phyloP scores from a whole-genome alignment of 805 yeast species.

The Lachancea waltii region DNA sequence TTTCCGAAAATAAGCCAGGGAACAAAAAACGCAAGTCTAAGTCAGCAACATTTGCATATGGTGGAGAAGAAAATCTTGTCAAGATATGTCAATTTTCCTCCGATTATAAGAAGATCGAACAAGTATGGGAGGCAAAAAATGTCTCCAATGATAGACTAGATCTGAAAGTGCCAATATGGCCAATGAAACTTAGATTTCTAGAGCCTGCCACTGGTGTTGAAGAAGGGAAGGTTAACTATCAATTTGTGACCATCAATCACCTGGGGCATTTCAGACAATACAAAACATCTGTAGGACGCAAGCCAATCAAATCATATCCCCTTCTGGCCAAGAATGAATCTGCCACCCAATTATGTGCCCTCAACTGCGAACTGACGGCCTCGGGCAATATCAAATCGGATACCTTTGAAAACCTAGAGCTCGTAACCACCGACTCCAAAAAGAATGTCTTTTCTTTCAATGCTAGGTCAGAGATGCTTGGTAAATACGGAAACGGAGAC shows the following conservation, averaged over 20 bases:
- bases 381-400: slow-evolving; percentile 19
- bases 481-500: slow-evolving; percentile 70
- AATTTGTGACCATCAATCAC: slow-evolving; percentile 57
- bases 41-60: slow-evolving; percentile 53
- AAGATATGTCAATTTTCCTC: slow-evolving; percentile 25
- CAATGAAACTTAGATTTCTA: slow-evolving; percentile 45
- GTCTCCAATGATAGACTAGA: slow-evolving; percentile 77
- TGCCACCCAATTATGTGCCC: slow-evolving; percentile 17
- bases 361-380: slow-evolving; percentile 13
- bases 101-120: slow-evolving; percentile 24
- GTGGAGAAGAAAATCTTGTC: slow-evolving; percentile 70
- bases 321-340: slow-evolving; percentile 28
- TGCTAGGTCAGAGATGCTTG: slow-evolving; percentile 47
- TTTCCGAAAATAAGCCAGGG: slow-evolving; percentile 2
- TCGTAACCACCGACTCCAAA: slow-evolving; percentile 70
- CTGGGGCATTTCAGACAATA: slow-evolving; percentile 58
- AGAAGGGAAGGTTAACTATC: slow-evolving; percentile 30
- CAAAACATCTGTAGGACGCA: slow-evolving; percentile 58
- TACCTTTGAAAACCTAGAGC: slow-evolving; percentile 31
- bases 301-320: slow-evolving; percentile 46
- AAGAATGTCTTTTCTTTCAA: slow-evolving; percentile 54
- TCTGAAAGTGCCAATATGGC: slow-evolving; percentile 77
- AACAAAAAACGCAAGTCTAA: slow-evolving; percentile 22
- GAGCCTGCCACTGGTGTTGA: slow-evolving; percentile 34
- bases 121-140: slow-evolving; percentile 67